Evolutionary conservation across 805 yeast genomes (phyloP), one percentile per base, ranked within the genome.

Genomic region (Alloascoidea hylecoeti): DNA sequence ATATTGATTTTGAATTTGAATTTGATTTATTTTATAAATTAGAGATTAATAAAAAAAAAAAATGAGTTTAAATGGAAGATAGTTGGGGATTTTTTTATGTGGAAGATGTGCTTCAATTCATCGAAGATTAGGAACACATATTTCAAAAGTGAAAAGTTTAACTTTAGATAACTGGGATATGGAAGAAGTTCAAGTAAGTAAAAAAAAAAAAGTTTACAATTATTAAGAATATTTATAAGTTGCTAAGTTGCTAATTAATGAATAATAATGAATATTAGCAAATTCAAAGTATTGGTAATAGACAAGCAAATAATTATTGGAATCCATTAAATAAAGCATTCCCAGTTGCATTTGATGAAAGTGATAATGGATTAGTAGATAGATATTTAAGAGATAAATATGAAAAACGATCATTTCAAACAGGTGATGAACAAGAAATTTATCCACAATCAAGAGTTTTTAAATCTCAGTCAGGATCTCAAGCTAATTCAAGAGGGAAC

Each of bases 91-190:
- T 3, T 75, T 84, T 42, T 60, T 84, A 14, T 84, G 95, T 60
- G 92, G 92, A 13, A 62, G 92, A 45, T 84, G 95, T 65, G 89
- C 94, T 5, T 73, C 83, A 3, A 66, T 76, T 23, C 95, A 84
- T 55, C 63, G 84, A 42, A 69, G 70, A 36, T 61, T 82, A 34
- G 82, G 85, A 0, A 47, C 64, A 2, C 74, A 73, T 33, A 56
- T 77, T 9, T 76, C 88, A 3, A 58, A 63, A 37, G 83, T 82
- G 4, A 81, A 80, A 49, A 78, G 88, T 0, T 59, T 84, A 39
- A 74, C 86, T 3, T 61, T 79, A 51, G 95, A 84, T 46, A 56
- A 61, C 3, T 84, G 95, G 95, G 46, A 64, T 1, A 53, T 53
- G 3, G 61, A 61, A 4, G 84, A 84, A 49, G 46, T 83, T 18